Percentiles rank a stretch among this genome's conserved stretches.
Conservation (phyloP, 1,284 basidiomycete species). For the Erythrobasidium hasegawianum region DNA sequence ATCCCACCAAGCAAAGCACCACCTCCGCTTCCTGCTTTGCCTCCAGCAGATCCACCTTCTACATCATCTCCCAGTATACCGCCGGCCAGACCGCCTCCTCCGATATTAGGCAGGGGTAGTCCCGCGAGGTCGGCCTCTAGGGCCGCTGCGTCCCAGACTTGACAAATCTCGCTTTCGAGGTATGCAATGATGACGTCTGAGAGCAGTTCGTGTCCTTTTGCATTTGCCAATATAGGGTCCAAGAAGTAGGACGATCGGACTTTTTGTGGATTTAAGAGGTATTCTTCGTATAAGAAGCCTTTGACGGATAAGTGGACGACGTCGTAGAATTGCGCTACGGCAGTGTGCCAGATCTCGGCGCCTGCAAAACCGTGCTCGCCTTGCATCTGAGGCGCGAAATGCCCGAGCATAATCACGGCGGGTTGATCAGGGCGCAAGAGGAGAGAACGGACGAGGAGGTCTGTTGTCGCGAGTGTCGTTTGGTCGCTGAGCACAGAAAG, state of each 20-base stretch:
- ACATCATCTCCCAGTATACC: slow-evolving; percentile 39
- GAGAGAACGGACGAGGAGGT: slow-evolving; percentile 82
- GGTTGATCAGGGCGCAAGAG: slow-evolving; percentile 81
- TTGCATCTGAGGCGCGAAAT: slow-evolving; percentile 81
- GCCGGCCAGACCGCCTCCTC: slow-evolving; percentile 36
- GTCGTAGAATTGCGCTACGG: slow-evolving; percentile 92
- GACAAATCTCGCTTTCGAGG: slow-evolving; percentile 79
- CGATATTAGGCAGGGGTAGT: slow-evolving; percentile 40
- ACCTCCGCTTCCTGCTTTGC: slow-evolving; percentile 15
- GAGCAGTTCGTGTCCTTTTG: slow-evolving; percentile 73
- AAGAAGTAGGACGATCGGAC: slow-evolving; percentile 65
- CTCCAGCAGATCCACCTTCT: background rate
- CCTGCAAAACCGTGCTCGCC: slow-evolving; percentile 74
- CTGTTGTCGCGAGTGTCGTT: slow-evolving; percentile 74
- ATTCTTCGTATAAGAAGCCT: slow-evolving; percentile 72
- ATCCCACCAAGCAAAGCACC: slow-evolving; percentile 45
- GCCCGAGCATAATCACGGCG: slow-evolving; percentile 82
- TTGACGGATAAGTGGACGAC: slow-evolving; percentile 84
- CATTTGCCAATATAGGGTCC: slow-evolving; percentile 77
- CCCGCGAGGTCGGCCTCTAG: slow-evolving; percentile 53
- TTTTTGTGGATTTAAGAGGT: slow-evolving; percentile 68
- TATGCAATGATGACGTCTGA: slow-evolving; percentile 80
- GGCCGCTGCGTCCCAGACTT: slow-evolving; percentile 70
- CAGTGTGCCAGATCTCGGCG: slow-evolving; percentile 77
- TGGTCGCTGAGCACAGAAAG: slow-evolving; percentile 56